These are phyloP conservation scores for Symbiotaphrina buchneri DNA, from an alignment of 495 filamentous ascomycete species.

Conservation along the genomic window DNA sequence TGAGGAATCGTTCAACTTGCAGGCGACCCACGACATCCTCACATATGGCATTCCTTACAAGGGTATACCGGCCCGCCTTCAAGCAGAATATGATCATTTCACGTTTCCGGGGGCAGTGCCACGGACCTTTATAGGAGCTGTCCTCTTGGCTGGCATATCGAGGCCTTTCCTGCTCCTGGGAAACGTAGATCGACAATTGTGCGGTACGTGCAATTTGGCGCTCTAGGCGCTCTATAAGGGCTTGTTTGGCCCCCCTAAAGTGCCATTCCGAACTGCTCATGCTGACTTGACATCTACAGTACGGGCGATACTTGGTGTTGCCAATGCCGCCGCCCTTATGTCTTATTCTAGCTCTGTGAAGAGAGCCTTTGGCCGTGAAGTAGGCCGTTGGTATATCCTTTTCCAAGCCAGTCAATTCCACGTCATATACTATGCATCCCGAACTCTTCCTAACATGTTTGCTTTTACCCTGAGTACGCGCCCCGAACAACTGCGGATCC, in stretches of 20 bases:
- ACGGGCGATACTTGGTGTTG: slow-evolving; percentile 53
- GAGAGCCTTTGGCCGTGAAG: slow-evolving; percentile 40
- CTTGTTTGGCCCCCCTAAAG: no score
- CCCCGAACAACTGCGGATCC: no score
- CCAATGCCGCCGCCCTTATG: slow-evolving; percentile 47
- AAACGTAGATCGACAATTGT: slow-evolving; percentile 24
- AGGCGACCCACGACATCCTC: slow-evolving; percentile 80
- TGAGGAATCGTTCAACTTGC: slow-evolving; percentile 95
- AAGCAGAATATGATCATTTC: slow-evolving; percentile 64
- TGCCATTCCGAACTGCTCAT: not conserved
- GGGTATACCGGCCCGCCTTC: slow-evolving; percentile 24
- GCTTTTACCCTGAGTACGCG: slow-evolving; percentile 65
- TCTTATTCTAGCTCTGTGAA: slow-evolving; percentile 38
- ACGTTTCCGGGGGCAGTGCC: slow-evolving; percentile 81
- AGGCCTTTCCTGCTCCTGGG: slow-evolving; percentile 32
- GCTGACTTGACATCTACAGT: slow-evolving; percentile 23
- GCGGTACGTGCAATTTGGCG: slow-evolving; percentile 22
- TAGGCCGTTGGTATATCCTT: slow-evolving; percentile 63
- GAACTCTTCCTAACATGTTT: slow-evolving; percentile 91
- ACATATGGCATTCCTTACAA: slow-evolving; percentile 47
- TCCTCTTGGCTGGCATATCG: slow-evolving; percentile 43
- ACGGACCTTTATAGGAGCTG: slow-evolving; percentile 66
- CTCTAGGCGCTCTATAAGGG: no score
- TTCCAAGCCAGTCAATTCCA: slow-evolving; percentile 83
- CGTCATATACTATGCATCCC: slow-evolving; percentile 77